A percentile compares a stretch with the other conserved stretches of the same genome.
These are phyloP conservation scores for Echinochloa phyllopogon DNA, from an alignment of 176 grass and related monocot species.

Conservation along the genomic window DNA sequence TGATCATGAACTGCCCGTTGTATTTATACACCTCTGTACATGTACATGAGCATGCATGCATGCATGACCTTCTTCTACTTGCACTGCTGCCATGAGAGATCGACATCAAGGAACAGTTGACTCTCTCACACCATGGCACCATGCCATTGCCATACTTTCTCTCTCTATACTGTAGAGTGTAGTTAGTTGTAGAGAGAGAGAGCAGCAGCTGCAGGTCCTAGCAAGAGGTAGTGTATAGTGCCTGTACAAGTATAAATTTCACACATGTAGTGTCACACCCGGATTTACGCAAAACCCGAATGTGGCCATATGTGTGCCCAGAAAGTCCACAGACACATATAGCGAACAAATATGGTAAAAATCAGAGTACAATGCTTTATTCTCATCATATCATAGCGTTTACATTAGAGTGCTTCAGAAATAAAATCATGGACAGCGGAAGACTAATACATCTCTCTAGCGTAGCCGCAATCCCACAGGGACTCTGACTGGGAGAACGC, in stretches of 20 bases:
- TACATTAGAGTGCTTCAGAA: no score
- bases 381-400: no score
- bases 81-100: slow-evolving; percentile 35
- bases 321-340: no score
- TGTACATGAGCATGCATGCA: not conserved
- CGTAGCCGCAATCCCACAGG: no score
- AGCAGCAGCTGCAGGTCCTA: slow-evolving; percentile 24
- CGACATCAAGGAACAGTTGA: slow-evolving; percentile 44
- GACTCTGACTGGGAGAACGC: no score
- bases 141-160: not conserved
- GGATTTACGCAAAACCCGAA: no score
- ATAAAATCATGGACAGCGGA: no score
- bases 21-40: slow-evolving; percentile 29
- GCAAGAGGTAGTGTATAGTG: not conserved
- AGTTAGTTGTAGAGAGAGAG: slow-evolving; percentile 20
- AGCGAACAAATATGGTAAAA: no score
- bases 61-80: not conserved
- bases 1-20: slow-evolving; percentile 11
- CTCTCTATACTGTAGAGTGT: not conserved
- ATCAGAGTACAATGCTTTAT: no score
- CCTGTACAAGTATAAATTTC: slow-evolving; percentile 29
- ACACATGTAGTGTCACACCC: slow-evolving; percentile 31
- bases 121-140: slow-evolving; percentile 6
- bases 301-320: no score
- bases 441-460: no score